Base-by-base conservation (phyloP, 306 rosid genomes). In the Crotalaria pallida region DNA sequence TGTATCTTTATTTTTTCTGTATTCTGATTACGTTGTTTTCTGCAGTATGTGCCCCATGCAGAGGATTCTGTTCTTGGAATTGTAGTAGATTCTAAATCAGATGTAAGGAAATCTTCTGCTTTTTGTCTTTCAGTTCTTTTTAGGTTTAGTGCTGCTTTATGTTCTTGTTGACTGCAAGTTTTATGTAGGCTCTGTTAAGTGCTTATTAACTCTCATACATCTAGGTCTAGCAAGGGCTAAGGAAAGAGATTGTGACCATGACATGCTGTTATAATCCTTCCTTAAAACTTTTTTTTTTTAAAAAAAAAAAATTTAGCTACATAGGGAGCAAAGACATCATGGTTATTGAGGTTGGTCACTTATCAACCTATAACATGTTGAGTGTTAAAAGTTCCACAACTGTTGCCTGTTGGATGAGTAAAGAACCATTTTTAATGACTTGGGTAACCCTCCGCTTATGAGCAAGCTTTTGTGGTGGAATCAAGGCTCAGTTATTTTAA, bases 51-150 rank as follows among this genome's bases (percentile, higher is more conserved):
- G 69, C 95, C 99, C 61, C 85, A 78, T 69, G 78, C 85, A 41
- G 96, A 70, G 82, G 99, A 94, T 84, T 85, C 92, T 31, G 84
- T 94, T 22, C 89, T 94, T 65, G 99, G 99, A 75, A 88, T 94
- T 57, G 87, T 94, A 71, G 87, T 84, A 27, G 97, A 94, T 86
- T 72, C 87, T 66, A 87, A 83, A 87, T 75, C 91, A 10, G 99
- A 94, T 75, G 99, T 94, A 90, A 88, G 97, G 33, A 61, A 7
- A 10, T 61, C 44, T 71, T 69, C 40, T 63, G n/a, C 17, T 50
- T 36, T 62, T 72, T 29, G 43, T 50, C 26, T 38, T 53, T 16
- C 51, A 43, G 43, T 15, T 74, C 62, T 10, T 31, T 7, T n/a
- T 15, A 36, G 66, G 67, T 67, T 31, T n/a, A 27, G 7, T 33